A percentile compares a stretch with the other conserved stretches of the same genome.
phyloP scores from a whole-genome alignment of 2,329 filamentous ascomycete species.

The Stromatinia cepivora region DNA sequence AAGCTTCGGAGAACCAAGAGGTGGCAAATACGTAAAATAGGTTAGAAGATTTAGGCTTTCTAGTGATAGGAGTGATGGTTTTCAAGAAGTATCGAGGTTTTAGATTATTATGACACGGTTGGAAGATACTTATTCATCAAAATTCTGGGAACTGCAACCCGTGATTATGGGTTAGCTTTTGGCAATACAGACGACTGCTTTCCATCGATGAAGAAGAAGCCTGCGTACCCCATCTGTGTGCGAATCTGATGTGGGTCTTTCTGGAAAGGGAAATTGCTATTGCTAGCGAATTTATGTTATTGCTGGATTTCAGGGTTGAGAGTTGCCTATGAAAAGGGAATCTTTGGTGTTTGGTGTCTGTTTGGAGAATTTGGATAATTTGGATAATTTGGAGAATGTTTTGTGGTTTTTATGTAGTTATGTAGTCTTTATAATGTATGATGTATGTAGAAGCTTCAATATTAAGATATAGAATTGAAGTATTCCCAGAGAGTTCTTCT shows the following conservation, averaged over 20 bases:
- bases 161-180: too few relatives aligned
- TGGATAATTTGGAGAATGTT: constrained; percentile 42
- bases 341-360: constrained; percentile 51
- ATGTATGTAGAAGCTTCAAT: constrained; percentile 45
- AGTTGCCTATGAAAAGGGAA: constrained; percentile 49
- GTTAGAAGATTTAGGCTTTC: not conserved
- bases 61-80: too few relatives aligned
- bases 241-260: constrained; percentile 33
- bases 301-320: constrained; percentile 50
- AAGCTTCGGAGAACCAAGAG: not conserved
- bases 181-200: too few relatives aligned
- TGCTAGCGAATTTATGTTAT: constrained; percentile 49
- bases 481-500: constrained; percentile 34
- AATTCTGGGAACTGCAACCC: too few relatives aligned
- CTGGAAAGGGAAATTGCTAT: constrained; percentile 49
- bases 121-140: too few relatives aligned
- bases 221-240: constrained; percentile 25
- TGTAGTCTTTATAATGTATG: constrained; percentile 38
- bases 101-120: too few relatives aligned
- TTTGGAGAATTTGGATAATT: too few relatives aligned
- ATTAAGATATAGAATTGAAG: constrained; percentile 51
- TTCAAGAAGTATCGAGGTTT: too few relatives aligned
- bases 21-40: not conserved
- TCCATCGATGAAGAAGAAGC: constrained; percentile 1
- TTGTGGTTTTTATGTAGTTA: constrained; percentile 45